phyloP scores from a whole-genome alignment of 2,329 filamentous ascomycete species.

The Pseudogymnoascus destructans region DNA sequence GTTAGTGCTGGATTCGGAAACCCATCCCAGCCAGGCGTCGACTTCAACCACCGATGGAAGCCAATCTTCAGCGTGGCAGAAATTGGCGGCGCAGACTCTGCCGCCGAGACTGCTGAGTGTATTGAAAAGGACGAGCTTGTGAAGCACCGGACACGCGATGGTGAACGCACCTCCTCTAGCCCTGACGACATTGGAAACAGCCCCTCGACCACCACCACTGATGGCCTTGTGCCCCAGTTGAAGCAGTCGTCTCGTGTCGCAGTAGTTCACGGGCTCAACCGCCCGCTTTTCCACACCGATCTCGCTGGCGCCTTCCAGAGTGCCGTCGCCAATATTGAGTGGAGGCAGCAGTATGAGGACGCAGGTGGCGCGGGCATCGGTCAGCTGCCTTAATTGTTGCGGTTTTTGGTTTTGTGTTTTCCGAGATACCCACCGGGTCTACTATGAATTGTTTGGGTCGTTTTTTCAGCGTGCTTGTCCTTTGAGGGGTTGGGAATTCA shows the following conservation, averaged over 20 bases:
- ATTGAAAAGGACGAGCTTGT: conserved; percentile 38
- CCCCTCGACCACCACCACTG: conserved; percentile 1
- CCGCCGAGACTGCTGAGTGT: conserved; percentile 54
- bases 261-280: conserved; percentile 72
- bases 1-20: conserved; percentile 81
- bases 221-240: conserved; percentile 16
- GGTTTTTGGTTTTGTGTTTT: conserved; percentile 1
- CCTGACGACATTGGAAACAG: not conserved
- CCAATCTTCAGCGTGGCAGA: conserved; percentile 93
- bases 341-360: conserved; percentile 30
- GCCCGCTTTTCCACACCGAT: conserved; percentile 89
- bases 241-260: conserved; percentile 38
- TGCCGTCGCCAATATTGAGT: conserved; percentile 67
- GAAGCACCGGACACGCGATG: conserved; percentile 17
- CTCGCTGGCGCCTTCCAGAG: conserved; percentile 79
- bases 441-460: conserved; percentile 1
- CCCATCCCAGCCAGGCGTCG: conserved; percentile 42
- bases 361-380: conserved; percentile 19
- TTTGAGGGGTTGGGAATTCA: not conserved
- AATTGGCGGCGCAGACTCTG: conserved; percentile 58
- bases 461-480: conserved; percentile 4
- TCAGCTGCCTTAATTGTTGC: conserved; percentile 13
- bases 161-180: conserved; percentile 7
- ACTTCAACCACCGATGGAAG: conserved; percentile 60
- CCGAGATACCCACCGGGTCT: not conserved